phyloP scores from a whole-genome alignment of 2,329 filamentous ascomycete species.

The Pestalotiopsis sp. region DNA sequence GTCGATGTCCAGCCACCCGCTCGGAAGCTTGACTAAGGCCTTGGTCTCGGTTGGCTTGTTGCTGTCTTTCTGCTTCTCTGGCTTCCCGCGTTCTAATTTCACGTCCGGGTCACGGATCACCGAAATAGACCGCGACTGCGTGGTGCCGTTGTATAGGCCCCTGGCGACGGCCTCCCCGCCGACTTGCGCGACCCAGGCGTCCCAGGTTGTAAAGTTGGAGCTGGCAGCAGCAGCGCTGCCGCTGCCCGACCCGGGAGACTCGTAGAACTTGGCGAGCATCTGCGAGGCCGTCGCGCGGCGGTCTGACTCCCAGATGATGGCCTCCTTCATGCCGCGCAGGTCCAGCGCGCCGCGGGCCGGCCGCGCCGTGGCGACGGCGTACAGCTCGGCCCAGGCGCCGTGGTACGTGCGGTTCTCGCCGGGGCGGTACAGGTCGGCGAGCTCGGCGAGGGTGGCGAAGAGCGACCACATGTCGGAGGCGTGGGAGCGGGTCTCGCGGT shows the following conservation, averaged over 20 bases:
- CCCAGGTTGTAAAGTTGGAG: not conserved
- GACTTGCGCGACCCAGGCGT: not conserved
- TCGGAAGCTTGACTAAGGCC: not conserved
- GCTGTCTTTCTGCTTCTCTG: not conserved
- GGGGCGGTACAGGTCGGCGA: not conserved
- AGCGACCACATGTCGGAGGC: conserved; percentile 8
- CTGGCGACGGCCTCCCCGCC: not conserved
- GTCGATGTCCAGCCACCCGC: not conserved
- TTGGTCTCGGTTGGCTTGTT: not conserved
- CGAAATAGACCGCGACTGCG: not conserved
- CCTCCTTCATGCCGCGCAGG: not conserved
- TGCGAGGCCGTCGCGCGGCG: not conserved
- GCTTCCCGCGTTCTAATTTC: not conserved
- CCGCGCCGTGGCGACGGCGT: not conserved
- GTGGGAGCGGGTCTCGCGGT: not conserved
- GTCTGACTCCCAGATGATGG: not conserved
- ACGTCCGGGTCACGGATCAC: not conserved
- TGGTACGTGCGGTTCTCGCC: not conserved
- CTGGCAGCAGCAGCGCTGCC: too few relatives aligned
- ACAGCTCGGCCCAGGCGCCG: not conserved
- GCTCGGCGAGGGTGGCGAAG: conserved; percentile 3
- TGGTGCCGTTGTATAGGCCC: not conserved
- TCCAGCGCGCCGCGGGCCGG: not conserved
- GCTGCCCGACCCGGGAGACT: not conserved
- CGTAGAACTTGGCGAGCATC: not conserved